Conservation (phyloP, 176 grass and related monocot species). For the Themeda triandra region DNA sequence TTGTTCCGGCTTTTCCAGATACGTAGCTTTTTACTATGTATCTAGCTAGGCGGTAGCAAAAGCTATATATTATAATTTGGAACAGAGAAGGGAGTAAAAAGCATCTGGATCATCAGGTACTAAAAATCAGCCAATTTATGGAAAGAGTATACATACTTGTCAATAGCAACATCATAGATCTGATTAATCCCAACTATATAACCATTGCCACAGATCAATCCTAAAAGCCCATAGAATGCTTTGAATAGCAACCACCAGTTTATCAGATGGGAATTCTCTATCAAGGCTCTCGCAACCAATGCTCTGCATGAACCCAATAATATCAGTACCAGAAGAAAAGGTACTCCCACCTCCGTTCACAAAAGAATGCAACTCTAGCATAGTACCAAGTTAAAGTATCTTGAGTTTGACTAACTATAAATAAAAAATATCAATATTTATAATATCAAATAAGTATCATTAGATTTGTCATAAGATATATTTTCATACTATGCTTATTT, state of each 20-base stretch:
- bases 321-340: slow-evolving; percentile 18
- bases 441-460: not conserved
- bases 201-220: slow-evolving; percentile 83
- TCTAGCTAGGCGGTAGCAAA: not conserved
- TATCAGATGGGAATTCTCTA: slow-evolving; percentile 82
- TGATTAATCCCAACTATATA: slow-evolving; percentile 99
- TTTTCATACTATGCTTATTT: not conserved
- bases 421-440: not conserved
- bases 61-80: not conserved
- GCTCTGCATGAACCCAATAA: slow-evolving; percentile 50
- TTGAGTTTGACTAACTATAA: not conserved
- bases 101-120: not conserved
- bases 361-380: not conserved
- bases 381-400: not conserved
- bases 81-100: not conserved
- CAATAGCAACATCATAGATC: slow-evolving; percentile 94
- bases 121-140: not conserved
- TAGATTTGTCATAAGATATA: not conserved
- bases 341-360: not conserved
- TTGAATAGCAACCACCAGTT: slow-evolving; percentile 84
- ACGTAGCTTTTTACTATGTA: not conserved
- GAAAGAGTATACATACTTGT: slow-evolving; percentile 67
- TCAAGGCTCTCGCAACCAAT: slow-evolving; percentile 88
- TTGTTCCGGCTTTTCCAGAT: not conserved
- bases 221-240: slow-evolving; percentile 68